Base-by-base conservation (phyloP, 208 protist genomes). In the Trypanosoma rangeli region DNA sequence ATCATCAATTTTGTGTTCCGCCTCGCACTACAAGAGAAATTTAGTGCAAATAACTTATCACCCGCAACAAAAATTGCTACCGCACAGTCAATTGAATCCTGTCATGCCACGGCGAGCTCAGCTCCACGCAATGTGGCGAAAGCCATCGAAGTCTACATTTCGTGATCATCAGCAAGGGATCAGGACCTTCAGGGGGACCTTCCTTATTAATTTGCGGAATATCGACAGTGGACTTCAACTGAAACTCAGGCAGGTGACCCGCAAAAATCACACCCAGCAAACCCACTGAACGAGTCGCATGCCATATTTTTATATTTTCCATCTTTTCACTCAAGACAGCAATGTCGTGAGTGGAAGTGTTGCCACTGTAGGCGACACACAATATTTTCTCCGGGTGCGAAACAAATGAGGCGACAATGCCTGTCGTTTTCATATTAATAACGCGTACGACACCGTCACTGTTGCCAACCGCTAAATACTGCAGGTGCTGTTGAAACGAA, bases 111-210 rank as follows among this genome's bases (percentile, higher is more conserved):
- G 87, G 90, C 9, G 90, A 86, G 7, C 73, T 68, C 31, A 95
- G 83, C 73, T 93, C 79, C 9, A 95, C 68, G 61, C 90, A 95
- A 58, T 89, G 85, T 39, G 90, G 85, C 0, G 90, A 95, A 48
- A 95, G 74, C 90, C 90, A 95, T 31, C 73, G 80, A n/a, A 93
- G 52, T 20, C 61, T 66, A 44, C 84, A 92, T 62, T 79, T 78
- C 1, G 42, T 70, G 20, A 81, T 70, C 46, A 94, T 68, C 35
- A 48, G 28, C 1, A 59, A 28, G 28, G 8, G 68, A 0, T 80
- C 76, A 65, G n/a, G 65, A 1, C 20, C 20, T 39, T 29, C 50
- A 52, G 60, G 58, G 20, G 13, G 35, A 24, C 42, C 10, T 29
- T 20, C 28, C n/a, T 60, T 26, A 44, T 65, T 16, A 12, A 44